Percentiles rank a stretch among this genome's conserved stretches.
phyloP scores from a whole-genome alignment of 805 yeast genomes.

The Dipodascus albidus region DNA sequence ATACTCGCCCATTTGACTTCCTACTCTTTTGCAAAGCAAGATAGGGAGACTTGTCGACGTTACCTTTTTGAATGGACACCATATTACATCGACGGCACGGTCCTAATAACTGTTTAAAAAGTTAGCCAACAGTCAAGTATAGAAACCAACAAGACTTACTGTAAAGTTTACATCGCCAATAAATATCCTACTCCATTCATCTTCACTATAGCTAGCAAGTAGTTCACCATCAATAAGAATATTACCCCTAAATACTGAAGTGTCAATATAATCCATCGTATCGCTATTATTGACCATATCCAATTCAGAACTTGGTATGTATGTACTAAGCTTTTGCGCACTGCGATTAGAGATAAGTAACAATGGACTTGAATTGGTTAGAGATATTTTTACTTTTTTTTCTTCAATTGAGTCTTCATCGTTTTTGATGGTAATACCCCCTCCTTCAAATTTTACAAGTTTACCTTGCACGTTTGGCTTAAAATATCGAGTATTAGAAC shows the following conservation, averaged over 20 bases:
- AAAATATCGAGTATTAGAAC: slow-evolving; percentile 8
- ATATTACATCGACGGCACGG: slow-evolving; percentile 34
- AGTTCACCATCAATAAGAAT: slow-evolving; percentile 23
- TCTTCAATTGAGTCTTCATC: neutral
- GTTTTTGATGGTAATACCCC: slow-evolving; percentile 12
- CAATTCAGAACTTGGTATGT: no score
- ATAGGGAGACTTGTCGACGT: slow-evolving; percentile 25
- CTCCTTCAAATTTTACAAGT: neutral
- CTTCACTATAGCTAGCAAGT: slow-evolving; percentile 28
- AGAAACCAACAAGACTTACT: slow-evolving; percentile 2
- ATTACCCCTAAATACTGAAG: slow-evolving; percentile 29
- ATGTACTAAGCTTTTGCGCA: slow-evolving; percentile 12
- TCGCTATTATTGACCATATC: no score
- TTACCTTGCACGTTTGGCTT: slow-evolving; percentile 7
- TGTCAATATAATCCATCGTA: no score
- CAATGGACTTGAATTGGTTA: slow-evolving; percentile 31
- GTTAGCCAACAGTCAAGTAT: neutral
- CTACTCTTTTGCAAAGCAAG: slow-evolving; percentile 26
- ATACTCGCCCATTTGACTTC: slow-evolving; percentile 28
- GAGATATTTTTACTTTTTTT: neutral
- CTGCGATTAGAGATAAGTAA: slow-evolving; percentile 27
- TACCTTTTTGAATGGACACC: slow-evolving; percentile 33
- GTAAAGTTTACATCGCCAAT: slow-evolving; percentile 10
- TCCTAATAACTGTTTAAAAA: slow-evolving; percentile 14
- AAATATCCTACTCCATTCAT: slow-evolving; percentile 24